Evolutionary conservation across 2,329 filamentous ascomycete genomes (phyloP), one percentile per base, ranked within the genome.

Genomic region (Aspergillus intermedius): DNA sequence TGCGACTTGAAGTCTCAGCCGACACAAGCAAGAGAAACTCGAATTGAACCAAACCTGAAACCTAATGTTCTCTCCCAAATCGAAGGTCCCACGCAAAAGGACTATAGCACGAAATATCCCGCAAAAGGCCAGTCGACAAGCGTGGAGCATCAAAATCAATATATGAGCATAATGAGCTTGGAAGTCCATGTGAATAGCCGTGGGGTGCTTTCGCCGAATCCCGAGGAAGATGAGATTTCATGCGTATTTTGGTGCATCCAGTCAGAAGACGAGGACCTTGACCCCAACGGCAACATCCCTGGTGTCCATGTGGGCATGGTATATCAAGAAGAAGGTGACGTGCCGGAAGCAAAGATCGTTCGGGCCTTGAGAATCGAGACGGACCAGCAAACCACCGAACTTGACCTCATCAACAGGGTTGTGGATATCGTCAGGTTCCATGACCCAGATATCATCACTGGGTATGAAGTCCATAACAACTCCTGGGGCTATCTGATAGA

Each of bases 401-500:
- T 95, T 3, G 89, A 95, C 54, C 68, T 96, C 25, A 82, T 98
- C 65, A 86, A 87, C 40, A 80, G 83, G n/a, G 80, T 97, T 67
- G 84, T 95, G 13, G 86, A 93, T 57, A 84, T 95, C 59, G 91
- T 98, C 17, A 82, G 90, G 34, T 74, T 75, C 3, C 79, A 87
- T 59, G 93, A 98, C 64, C 93, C 93, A 0, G 93, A 98, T 61
- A 87, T 98, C 23, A 74, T 98, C 39, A 93, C 91, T 0, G 93
- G 93, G 0, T 98, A 93, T 59, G 93, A 98, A 67, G 90, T 97
- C 0, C 90, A 96, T 61, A 88, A 90, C 46, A 80, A 83, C 50
- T 96, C 91, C 0, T 98, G 93, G 93, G 93, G 94, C 1, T 98
- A 94, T 66, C 69, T 98, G 34, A 91, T 96, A 44, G 91, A 98